Conservation (phyloP, 306 rosid genomes). For the Luffa acutangula region DNA sequence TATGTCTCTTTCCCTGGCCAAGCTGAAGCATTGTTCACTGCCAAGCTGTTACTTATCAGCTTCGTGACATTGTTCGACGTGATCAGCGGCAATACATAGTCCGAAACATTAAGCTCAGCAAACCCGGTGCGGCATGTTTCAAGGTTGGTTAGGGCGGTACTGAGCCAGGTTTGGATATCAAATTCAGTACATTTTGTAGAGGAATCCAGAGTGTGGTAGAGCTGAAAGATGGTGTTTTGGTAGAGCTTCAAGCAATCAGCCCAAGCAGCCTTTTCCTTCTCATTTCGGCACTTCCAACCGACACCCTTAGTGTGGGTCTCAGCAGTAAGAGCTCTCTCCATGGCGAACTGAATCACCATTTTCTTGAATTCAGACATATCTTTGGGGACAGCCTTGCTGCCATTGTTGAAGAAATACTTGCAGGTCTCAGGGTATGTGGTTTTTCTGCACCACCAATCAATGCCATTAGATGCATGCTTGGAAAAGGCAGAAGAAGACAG, state of each 20-base stretch:
- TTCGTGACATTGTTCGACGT: slow-evolving; percentile 39
- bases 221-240: slow-evolving; percentile 28
- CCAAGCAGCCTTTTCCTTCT: slow-evolving; percentile 39
- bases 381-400: slow-evolving; percentile 8
- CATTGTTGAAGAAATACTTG: slow-evolving; percentile 12
- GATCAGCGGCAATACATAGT: slow-evolving; percentile 22
- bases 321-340: slow-evolving; percentile 25
- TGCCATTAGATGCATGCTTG: not conserved
- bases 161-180: slow-evolving; percentile 50
- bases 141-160: slow-evolving; percentile 35
- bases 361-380: slow-evolving; percentile 29
- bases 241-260: slow-evolving; percentile 38
- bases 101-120: slow-evolving; percentile 32
- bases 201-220: slow-evolving; percentile 36
- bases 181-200: slow-evolving; percentile 12
- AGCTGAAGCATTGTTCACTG: slow-evolving; percentile 24
- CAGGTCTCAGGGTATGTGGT: slow-evolving; percentile 48
- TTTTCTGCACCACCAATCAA: slow-evolving; percentile 44
- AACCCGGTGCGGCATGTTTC: slow-evolving; percentile 47
- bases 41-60: slow-evolving; percentile 31
- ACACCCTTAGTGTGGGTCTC: slow-evolving; percentile 25
- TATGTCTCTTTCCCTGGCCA: slow-evolving; percentile 1
- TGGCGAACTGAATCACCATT: slow-evolving; percentile 14
- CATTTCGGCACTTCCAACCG: slow-evolving; percentile 25
- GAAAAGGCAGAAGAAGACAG: not conserved